A percentile compares a stretch with the other conserved stretches of the same genome.
These are phyloP conservation scores for Termitomyces sp. DNA, from an alignment of 768 basidiomycete genomes.

Conservation along the genomic window DNA sequence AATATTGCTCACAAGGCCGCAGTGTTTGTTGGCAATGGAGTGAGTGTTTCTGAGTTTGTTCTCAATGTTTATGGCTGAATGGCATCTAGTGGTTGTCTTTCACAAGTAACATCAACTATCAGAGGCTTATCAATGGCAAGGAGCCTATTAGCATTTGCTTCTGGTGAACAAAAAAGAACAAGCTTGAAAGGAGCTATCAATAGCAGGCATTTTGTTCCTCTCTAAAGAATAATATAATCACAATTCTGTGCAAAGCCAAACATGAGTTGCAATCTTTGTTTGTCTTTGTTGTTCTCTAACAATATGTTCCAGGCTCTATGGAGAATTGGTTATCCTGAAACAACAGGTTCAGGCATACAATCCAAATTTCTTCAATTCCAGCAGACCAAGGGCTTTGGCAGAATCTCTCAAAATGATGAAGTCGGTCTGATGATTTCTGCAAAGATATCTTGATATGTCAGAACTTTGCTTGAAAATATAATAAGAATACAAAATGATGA, in stretches of 20 bases:
- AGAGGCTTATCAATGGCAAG: constrained; percentile 27
- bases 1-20: constrained; percentile 31
- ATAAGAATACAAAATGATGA: too few species aligned
- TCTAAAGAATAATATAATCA: background rate
- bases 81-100: constrained; percentile 30
- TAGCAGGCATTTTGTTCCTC: background rate
- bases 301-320: background rate
- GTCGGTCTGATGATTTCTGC: background rate
- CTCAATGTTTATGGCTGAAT: background rate
- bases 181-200: background rate
- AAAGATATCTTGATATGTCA: background rate
- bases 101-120: constrained; percentile 32
- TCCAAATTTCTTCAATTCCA: background rate
- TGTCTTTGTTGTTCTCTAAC: background rate
- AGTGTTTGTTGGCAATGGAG: constrained; percentile 38
- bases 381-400: background rate
- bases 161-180: constrained; percentile 12
- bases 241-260: background rate
- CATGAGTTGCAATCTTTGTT: background rate
- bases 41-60: constrained; percentile 13
- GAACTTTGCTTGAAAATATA: background rate
- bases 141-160: constrained; percentile 29
- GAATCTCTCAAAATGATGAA: background rate
- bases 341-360: background rate
- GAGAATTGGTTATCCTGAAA: background rate